Evolutionary conservation across 2,329 filamentous ascomycete genomes (phyloP).

Genomic region (Pseudogymnoascus sp.): DNA sequence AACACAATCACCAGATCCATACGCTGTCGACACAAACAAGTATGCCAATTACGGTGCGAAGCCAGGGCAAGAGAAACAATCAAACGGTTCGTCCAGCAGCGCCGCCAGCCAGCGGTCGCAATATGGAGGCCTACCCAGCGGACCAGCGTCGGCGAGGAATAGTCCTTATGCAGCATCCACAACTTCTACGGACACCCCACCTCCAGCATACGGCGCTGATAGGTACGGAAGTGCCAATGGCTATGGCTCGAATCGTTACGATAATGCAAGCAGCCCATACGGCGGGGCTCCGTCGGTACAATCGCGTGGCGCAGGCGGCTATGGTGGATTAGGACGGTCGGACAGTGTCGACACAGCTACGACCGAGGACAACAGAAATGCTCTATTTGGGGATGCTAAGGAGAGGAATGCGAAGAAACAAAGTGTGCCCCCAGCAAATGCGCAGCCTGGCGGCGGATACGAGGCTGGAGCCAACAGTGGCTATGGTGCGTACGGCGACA

Average conservation of each 20-base stretch:
- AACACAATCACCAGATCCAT: slow-evolving; percentile 43
- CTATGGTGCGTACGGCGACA: slow-evolving; percentile 55
- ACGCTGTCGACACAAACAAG: slow-evolving; percentile 48
- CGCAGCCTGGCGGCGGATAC: slow-evolving; percentile 22
- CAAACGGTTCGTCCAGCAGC: neutral
- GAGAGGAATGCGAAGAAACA: slow-evolving; percentile 25
- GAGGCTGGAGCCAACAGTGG: slow-evolving; percentile 13
- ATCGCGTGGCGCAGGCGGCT: slow-evolving; percentile 46
- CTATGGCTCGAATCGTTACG: slow-evolving; percentile 48
- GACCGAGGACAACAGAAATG: slow-evolving; percentile 50
- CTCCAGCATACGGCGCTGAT: slow-evolving; percentile 43
- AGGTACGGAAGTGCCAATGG: slow-evolving; percentile 44
- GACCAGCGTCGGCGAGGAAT: slow-evolving; percentile 26
- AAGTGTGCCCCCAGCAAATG: slow-evolving; percentile 18
- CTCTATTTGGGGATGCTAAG: slow-evolving; percentile 45
- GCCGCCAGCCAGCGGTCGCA: neutral
- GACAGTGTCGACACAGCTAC: slow-evolving; percentile 33
- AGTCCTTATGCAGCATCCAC: slow-evolving; percentile 12
- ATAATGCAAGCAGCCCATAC: slow-evolving; percentile 29
- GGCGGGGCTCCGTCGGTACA: slow-evolving; percentile 26
- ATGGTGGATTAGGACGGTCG: slow-evolving; percentile 49
- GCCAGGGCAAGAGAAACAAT: slow-evolving; percentile 33
- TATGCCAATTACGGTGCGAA: slow-evolving; percentile 43
- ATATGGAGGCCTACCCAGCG: slow-evolving; percentile 30
- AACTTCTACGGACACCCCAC: slow-evolving; percentile 16